Evolutionary conservation across 176 grass and related monocot species (phyloP).

Genomic region (Aegilops speltoides): DNA sequence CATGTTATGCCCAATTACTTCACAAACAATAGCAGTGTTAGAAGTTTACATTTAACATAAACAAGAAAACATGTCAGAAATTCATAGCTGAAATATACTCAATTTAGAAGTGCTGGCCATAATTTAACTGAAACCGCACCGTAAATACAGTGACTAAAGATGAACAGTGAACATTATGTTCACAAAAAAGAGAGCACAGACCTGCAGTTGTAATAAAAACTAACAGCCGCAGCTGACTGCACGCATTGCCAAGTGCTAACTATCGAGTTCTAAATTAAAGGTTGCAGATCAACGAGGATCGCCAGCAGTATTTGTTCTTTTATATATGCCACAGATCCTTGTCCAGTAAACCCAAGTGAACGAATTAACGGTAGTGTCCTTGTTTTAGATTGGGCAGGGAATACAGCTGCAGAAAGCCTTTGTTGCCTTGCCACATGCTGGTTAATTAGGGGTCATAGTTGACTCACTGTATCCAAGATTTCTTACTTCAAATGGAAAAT

Average conservation of each 20-base stretch:
- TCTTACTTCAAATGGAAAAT: neutral
- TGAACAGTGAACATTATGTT: neutral
- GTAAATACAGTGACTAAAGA: constrained; percentile 17
- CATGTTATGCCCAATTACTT: constrained; percentile 5
- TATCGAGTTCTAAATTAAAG: neutral
- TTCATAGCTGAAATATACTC: neutral
- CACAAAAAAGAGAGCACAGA: neutral
- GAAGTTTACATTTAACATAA: neutral
- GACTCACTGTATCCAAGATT: neutral
- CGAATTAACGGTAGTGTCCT: neutral
- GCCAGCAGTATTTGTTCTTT: neutral
- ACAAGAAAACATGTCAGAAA: neutral
- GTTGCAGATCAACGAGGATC: neutral
- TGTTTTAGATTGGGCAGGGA: neutral
- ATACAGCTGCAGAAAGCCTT: neutral
- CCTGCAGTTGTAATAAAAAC: neutral
- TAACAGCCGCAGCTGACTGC: neutral
- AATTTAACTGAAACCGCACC: neutral
- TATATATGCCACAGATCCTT: neutral
- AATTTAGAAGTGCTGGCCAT: neutral
- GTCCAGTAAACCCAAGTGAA: neutral
- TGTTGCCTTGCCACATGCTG: neutral
- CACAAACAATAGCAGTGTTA: constrained; percentile 2
- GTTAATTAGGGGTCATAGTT: neutral
- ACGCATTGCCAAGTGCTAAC: neutral